phyloP scores from a whole-genome alignment of 192 early-diverging fungal species.

The Geranomyces variabilis region DNA sequence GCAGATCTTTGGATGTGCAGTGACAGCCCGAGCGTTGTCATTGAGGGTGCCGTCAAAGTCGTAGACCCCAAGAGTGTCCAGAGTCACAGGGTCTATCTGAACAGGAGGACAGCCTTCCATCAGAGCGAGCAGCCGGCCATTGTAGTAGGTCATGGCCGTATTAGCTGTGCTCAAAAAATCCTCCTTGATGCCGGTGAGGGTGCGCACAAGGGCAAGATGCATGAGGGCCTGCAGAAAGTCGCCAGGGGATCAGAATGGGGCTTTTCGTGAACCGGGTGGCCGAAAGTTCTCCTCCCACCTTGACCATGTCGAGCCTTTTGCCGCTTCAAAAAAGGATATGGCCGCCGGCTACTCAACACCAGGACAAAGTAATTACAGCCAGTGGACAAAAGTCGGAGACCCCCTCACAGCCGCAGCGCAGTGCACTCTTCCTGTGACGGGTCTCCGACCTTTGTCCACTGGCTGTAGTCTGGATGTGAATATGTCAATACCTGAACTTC shows the following conservation, averaged over 20 bases:
- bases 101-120: slow-evolving; percentile 1
- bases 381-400: no score
- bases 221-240: not conserved
- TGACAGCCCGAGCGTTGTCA: slow-evolving; percentile 5
- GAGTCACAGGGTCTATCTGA: not conserved
- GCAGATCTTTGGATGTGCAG: slow-evolving; percentile 12
- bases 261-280: no score
- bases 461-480: no score
- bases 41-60: slow-evolving; percentile 1
- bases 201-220: not conserved
- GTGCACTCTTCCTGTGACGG: no score
- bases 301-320: not conserved
- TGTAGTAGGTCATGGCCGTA: slow-evolving; percentile 2
- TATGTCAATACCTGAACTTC: no score
- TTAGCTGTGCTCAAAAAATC: slow-evolving; percentile 1
- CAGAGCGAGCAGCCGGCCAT: slow-evolving; percentile 3
- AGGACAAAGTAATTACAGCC: no score
- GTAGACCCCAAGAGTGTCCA: not conserved
- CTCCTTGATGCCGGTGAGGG: slow-evolving; percentile 1
- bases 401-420: no score
- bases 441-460: no score
- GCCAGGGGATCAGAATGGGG: no score
- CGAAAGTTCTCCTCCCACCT: not conserved
- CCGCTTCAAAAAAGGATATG: no score
- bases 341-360: no score